Evolutionary conservation across 2,329 filamentous ascomycete species (phyloP).

Genomic region (Sporothrix luriei): DNA sequence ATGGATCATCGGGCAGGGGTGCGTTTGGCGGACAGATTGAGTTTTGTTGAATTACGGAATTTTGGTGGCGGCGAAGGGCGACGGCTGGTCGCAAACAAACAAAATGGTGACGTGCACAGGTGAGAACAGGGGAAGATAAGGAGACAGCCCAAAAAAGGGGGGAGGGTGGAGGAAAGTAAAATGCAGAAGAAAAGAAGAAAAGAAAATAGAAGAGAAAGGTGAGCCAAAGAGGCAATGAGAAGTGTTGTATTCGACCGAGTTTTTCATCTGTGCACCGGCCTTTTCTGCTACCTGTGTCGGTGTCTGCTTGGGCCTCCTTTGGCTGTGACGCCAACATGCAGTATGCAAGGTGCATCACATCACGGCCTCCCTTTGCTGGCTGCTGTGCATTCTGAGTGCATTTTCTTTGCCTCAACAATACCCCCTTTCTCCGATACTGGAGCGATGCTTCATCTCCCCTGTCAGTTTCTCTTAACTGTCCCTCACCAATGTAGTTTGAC

Average conservation of each 20-base stretch:
- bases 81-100: neutral
- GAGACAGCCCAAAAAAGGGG: neutral
- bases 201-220: neutral
- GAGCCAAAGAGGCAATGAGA: neutral
- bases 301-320: conserved; percentile 7
- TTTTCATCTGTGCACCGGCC: conserved; percentile 14
- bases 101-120: conserved; percentile 1
- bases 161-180: neutral
- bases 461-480: neutral
- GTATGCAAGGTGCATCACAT: conserved; percentile 18
- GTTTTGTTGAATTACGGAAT: conserved; percentile 1
- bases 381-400: conserved; percentile 12
- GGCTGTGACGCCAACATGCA: conserved; percentile 1
- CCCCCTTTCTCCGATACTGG: neutral
- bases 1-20: conserved; percentile 21
- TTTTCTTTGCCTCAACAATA: neutral
- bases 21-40: neutral
- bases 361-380: conserved; percentile 6
- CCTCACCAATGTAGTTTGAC: neutral
- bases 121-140: neutral
- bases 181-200: too few species aligned
- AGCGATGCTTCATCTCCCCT: neutral
- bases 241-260: conserved; percentile 2
- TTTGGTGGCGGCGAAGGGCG: conserved; percentile 24
- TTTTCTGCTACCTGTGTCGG: neutral